A percentile compares a stretch with the other conserved stretches of the same genome.
Conservation (phyloP, 2,329 filamentous ascomycete genomes). For the Albophoma yamanashiensis region DNA sequence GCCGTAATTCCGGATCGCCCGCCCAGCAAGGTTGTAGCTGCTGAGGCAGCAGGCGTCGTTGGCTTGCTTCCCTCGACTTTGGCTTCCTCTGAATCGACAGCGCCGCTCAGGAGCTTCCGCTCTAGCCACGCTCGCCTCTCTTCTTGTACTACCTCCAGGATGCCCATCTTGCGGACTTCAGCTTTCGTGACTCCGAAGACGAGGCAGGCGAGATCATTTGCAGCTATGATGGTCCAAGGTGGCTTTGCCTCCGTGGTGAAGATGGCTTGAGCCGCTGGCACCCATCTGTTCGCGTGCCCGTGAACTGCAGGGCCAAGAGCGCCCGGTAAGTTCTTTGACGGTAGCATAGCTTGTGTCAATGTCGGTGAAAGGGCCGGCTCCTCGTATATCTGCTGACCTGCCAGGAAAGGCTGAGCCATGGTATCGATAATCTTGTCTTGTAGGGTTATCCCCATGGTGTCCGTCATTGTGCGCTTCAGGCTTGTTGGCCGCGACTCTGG, state of each 20-base stretch:
- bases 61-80: constrained; percentile 20
- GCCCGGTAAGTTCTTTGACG: constrained; percentile 31
- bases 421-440: constrained; percentile 80
- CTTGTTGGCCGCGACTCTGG: constrained; percentile 51
- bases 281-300: constrained; percentile 81
- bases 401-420: constrained; percentile 69
- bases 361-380: constrained; percentile 32
- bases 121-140: constrained; percentile 86
- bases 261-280: constrained; percentile 86
- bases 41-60: constrained; percentile 26
- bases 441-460: constrained; percentile 61
- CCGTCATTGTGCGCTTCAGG: constrained; percentile 81
- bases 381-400: constrained; percentile 25
- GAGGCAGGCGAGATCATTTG: constrained; percentile 91
- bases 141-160: constrained; percentile 86
- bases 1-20: constrained; percentile 72
- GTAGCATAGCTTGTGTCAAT: constrained; percentile 25
- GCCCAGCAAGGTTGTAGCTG: constrained; percentile 49
- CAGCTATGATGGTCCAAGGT: constrained; percentile 92
- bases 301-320: constrained; percentile 56
- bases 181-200: constrained; percentile 99
- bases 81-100: constrained; percentile 21
- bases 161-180: constrained; percentile 89
- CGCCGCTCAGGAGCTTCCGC: constrained; percentile 58
- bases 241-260: constrained; percentile 89